A percentile compares a stretch with the other conserved stretches of the same genome.
Evolutionary conservation across 2,329 filamentous ascomycete species (phyloP).

Genomic region (Westerdykella ornata): DNA sequence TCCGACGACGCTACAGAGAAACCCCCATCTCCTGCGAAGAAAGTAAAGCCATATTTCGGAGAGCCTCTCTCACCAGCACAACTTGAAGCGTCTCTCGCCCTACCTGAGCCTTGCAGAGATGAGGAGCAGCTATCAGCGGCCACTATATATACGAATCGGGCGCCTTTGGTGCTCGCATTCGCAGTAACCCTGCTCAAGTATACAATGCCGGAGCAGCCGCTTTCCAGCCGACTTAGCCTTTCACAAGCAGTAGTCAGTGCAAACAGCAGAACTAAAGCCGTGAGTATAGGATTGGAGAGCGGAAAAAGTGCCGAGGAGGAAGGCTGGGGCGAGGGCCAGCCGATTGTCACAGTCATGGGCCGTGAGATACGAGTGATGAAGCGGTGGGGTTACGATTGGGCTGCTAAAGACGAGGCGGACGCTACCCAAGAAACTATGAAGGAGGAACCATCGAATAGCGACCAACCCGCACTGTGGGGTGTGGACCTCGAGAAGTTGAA

Average conservation of each 20-base stretch:
- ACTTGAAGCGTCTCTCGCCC: slow-evolving; percentile 55
- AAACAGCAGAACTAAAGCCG: slow-evolving; percentile 71
- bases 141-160: slow-evolving; percentile 66
- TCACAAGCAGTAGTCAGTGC: slow-evolving; percentile 78
- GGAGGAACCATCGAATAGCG: slow-evolving; percentile 10
- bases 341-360: slow-evolving; percentile 63
- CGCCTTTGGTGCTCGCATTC: slow-evolving; percentile 76
- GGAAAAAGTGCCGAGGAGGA: slow-evolving; percentile 61
- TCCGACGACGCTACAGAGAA: slow-evolving; percentile 22
- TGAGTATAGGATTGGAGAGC: slow-evolving; percentile 64
- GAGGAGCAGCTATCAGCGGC: slow-evolving; percentile 55
- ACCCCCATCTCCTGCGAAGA: slow-evolving; percentile 33
- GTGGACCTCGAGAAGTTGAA: slow-evolving; percentile 52
- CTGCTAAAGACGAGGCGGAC: slow-evolving; percentile 19
- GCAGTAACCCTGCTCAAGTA: slow-evolving; percentile 65
- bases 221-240: slow-evolving; percentile 75
- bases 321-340: slow-evolving; percentile 69
- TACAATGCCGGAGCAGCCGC: slow-evolving; percentile 79
- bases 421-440: slow-evolving; percentile 11
- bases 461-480: slow-evolving; percentile 51
- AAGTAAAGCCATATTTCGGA: slow-evolving; percentile 24
- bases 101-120: slow-evolving; percentile 51
- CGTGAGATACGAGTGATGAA: slow-evolving; percentile 70
- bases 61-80: slow-evolving; percentile 45
- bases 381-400: slow-evolving; percentile 64